phyloP scores from a whole-genome alignment of 2,329 filamentous ascomycete genomes.

The Pyrenophora teres region DNA sequence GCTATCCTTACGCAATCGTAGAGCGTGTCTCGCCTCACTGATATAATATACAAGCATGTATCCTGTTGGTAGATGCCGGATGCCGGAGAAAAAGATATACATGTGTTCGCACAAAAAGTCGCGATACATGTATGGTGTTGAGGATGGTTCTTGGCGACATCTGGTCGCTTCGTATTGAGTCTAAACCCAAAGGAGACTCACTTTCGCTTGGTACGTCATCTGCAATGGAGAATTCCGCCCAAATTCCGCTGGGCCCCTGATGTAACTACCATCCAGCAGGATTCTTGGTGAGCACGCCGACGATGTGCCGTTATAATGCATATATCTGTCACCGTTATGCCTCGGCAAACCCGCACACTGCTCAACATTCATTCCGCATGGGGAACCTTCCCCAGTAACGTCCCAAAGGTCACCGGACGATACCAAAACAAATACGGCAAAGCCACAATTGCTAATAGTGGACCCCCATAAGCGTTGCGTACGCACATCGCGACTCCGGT shows the following conservation, averaged over 20 bases:
- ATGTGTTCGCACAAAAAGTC: too few relatives aligned
- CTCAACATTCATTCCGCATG: neutral
- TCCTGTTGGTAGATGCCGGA: too few relatives aligned
- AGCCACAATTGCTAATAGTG: constrained; percentile 11
- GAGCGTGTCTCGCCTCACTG: too few relatives aligned
- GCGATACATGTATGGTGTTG: neutral
- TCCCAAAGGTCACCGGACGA: constrained; percentile 2
- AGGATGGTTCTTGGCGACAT: neutral
- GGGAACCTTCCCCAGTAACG: neutral
- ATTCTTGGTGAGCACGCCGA: constrained; percentile 6
- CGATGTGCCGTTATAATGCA: constrained; percentile 2
- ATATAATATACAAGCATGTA: too few relatives aligned
- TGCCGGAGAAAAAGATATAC: too few relatives aligned
- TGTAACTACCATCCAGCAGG: constrained; percentile 5
- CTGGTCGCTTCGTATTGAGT: neutral
- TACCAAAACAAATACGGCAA: constrained; percentile 5
- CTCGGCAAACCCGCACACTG: neutral
- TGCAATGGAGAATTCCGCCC: constrained; percentile 3
- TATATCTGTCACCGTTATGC: neutral
- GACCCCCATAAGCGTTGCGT: constrained; percentile 9
- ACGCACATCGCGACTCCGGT: neutral
- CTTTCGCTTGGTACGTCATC: constrained; percentile 4
- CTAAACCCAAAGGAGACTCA: constrained; percentile 6
- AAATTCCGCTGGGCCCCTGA: constrained; percentile 8
- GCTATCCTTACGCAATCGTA: too few relatives aligned